Evolutionary conservation across 1,284 basidiomycete species (phyloP), one percentile per base, ranked within the genome.

Genomic region (Sparassis latifolia): DNA sequence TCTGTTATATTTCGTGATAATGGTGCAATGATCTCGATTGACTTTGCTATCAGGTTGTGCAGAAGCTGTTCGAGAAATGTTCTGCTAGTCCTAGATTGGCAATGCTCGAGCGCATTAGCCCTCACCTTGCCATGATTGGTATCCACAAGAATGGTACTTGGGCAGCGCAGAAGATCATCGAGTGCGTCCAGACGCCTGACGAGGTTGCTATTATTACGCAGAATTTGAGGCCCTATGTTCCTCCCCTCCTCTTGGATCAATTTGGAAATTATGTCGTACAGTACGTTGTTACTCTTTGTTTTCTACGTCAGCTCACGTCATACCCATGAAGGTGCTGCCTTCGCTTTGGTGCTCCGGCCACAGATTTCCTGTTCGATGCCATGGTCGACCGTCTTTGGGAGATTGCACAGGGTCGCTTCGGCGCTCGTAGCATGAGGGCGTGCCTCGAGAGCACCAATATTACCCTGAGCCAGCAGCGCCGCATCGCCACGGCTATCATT

Each of bases 131-230:
- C 30, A 92, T 92, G 80, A 97, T 98, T 58, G 97, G 97, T 45
- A 94, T 96, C 47, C 97, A 99, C 76, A 99, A 99, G 75, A 99
- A 99, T 62, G 97, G 97, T 39, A 99, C 97, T 0, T 99, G 97
- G 97, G 96, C 97, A 1, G 96, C 95, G 2, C 97, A 99, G 69
- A 97, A 97, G 78, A 96, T 98, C 64, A 98, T 99, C 58, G 95
- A 98, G 71, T 96, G 92, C 58, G 89, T 95, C 42, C 80, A 84
- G 49, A 86, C 80, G n/a, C 84, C 88, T 4, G 93, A 97, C 54
- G 97, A 99, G 67, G 79, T 93, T 50, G 77, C 76, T 2, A 70
- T 97, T 37, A 86, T 99, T 62, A 84, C 88, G 42, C 83, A 89
- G 64, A 89, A 97, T 66, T 69, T 99, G 54, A 76, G 90, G 47